Conservation (phyloP, 768 basidiomycete genomes). For the Hericium alpestre region DNA sequence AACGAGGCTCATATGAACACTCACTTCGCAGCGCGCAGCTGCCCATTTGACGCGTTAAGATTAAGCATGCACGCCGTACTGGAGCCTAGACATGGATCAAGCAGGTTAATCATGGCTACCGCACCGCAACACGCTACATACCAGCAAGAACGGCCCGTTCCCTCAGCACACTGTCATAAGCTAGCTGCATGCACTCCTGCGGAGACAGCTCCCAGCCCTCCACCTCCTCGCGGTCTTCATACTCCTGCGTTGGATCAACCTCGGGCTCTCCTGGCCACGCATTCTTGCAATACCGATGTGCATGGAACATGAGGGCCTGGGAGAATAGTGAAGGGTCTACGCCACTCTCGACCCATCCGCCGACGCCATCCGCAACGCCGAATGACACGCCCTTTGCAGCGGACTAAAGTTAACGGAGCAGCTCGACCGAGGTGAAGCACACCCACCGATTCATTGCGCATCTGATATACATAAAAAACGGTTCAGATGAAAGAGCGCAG, state of each 20-base stretch:
- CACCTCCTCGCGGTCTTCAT: conserved; percentile 51
- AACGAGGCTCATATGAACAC: conserved; percentile 10
- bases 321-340: conserved; percentile 86
- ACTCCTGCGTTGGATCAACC: conserved; percentile 65
- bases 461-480: conserved; percentile 30
- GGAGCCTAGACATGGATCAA: conserved; percentile 40
- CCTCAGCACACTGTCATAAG: conserved; percentile 59
- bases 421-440: conserved; percentile 5
- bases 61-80: conserved; percentile 75
- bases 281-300: conserved; percentile 56
- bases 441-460: conserved; percentile 72
- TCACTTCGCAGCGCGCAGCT: conserved; percentile 71
- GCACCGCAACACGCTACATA: conserved; percentile 10
- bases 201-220: conserved; percentile 65
- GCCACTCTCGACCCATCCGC: conserved; percentile 79
- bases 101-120: not conserved
- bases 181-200: conserved; percentile 58
- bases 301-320: conserved; percentile 84
- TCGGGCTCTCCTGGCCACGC: conserved; percentile 83
- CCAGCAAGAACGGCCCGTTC: conserved; percentile 39
- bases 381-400: conserved; percentile 56
- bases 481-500: not conserved
- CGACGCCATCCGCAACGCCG: conserved; percentile 88
- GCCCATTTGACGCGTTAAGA: conserved; percentile 63
- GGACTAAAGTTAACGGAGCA: not conserved